Evolutionary conservation across 305 asterid genomes (phyloP).

Genomic region (Fraxinus albicans): DNA sequence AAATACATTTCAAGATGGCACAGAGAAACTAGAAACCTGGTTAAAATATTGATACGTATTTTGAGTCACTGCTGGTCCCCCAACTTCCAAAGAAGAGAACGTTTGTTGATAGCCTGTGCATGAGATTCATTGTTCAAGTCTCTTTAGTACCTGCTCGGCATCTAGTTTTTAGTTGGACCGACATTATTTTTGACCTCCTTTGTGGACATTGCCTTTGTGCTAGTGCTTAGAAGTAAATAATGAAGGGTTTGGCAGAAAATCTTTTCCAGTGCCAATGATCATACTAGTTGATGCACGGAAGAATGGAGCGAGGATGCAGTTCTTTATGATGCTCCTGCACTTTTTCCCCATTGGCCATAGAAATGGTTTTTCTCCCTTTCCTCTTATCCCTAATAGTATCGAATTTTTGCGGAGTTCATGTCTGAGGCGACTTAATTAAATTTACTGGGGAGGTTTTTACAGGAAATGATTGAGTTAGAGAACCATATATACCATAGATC

Average conservation of each 20-base stretch:
- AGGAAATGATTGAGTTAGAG: slow-evolving; percentile 39
- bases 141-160: slow-evolving; percentile 48
- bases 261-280: slow-evolving; percentile 16
- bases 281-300: slow-evolving; percentile 26
- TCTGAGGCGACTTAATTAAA: neutral
- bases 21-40: slow-evolving; percentile 20
- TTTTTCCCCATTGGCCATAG: slow-evolving; percentile 37
- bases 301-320: slow-evolving; percentile 31
- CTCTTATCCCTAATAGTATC: slow-evolving; percentile 31
- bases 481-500: slow-evolving; percentile 22
- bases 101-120: slow-evolving; percentile 36
- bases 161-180: slow-evolving; percentile 43
- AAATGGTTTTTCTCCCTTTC: slow-evolving; percentile 38
- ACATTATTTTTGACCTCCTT: slow-evolving; percentile 49
- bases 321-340: slow-evolving; percentile 28
- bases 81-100: slow-evolving; percentile 36
- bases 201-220: neutral
- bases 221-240: neutral
- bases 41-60: slow-evolving; percentile 18
- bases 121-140: slow-evolving; percentile 30
- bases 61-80: slow-evolving; percentile 26
- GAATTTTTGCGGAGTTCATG: neutral
- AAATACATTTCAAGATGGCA: slow-evolving; percentile 25
- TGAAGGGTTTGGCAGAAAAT: neutral
- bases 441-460: slow-evolving; percentile 35